Evolutionary conservation across 257 asterid genomes (phyloP).

Genomic region (Solanum dulcamara): DNA sequence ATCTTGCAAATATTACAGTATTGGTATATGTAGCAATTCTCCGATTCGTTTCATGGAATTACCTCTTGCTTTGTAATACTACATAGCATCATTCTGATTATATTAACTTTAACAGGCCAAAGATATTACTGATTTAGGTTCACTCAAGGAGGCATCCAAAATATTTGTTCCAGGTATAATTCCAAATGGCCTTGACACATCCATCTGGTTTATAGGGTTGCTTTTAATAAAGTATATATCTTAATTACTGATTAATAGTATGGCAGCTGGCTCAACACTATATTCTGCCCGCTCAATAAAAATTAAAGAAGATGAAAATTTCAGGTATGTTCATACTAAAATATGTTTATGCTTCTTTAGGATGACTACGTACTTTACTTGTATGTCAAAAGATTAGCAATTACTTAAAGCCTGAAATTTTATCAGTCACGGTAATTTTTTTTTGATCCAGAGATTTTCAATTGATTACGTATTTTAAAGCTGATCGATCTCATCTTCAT

Average conservation of each 20-base stretch:
- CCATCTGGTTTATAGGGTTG: not conserved
- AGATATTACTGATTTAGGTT: constrained; percentile 79
- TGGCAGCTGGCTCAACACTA: constrained; percentile 59
- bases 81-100: not conserved
- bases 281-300: constrained; percentile 70
- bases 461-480: not conserved
- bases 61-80: not conserved
- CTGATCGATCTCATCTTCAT: not conserved
- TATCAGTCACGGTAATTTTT: not conserved
- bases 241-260: constrained; percentile 2
- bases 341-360: not conserved
- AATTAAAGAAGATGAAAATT: constrained; percentile 83
- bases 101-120: constrained; percentile 48
- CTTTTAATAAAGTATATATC: not conserved
- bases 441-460: not conserved
- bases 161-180: constrained; percentile 97
- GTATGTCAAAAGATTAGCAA: not conserved
- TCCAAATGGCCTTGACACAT: no score
- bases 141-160: constrained; percentile 77
- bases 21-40: not conserved
- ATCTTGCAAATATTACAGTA: no score
- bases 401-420: not conserved
- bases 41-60: no score
- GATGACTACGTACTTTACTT: not conserved
- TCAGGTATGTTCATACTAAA: constrained; percentile 43